Conservation (phyloP, 2,329 filamentous ascomycete species). For the Arthrinium phaeospermum region DNA sequence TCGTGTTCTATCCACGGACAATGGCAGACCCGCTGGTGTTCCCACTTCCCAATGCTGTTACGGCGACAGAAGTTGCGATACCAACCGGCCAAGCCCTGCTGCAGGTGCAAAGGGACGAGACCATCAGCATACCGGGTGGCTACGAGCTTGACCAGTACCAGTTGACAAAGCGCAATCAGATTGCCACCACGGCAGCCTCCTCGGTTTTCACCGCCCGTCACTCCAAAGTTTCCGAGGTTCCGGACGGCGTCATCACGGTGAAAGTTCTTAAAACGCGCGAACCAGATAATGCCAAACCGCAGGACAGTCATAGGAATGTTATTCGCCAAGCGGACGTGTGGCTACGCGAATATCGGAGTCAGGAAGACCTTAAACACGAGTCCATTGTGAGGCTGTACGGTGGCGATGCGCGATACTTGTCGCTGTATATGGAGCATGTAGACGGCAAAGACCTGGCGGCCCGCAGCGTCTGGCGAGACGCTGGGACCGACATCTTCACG, state of each 20-base stretch:
- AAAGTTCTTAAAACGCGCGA: conserved; percentile 64
- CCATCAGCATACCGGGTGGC: conserved; percentile 54
- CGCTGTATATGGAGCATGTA: conserved; percentile 67
- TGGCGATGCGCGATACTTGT: conserved; percentile 64
- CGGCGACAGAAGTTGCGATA: conserved; percentile 53
- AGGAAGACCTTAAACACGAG: conserved; percentile 60
- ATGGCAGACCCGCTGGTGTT: conserved; percentile 57
- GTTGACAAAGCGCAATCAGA: conserved; percentile 61
- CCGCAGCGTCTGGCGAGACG: conserved; percentile 55
- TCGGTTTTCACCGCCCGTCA: conserved; percentile 62
- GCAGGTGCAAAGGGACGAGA: conserved; percentile 56
- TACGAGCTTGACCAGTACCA: conserved; percentile 59
- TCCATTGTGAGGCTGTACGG: conserved; percentile 65
- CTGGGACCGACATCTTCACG: conserved; percentile 53
- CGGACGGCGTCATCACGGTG: conserved; percentile 62
- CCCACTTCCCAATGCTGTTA: conserved; percentile 53
- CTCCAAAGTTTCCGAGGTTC: conserved; percentile 47
- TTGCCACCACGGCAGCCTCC: conserved; percentile 60
- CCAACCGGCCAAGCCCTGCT: conserved; percentile 56
- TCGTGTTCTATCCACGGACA: conserved; percentile 57
- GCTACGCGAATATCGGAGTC: conserved; percentile 62
- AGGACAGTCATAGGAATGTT: conserved; percentile 58
- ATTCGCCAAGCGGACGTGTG: conserved; percentile 66
- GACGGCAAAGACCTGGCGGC: conserved; percentile 60
- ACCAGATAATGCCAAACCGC: conserved; percentile 49